Evolutionary conservation across 352 stramenopile species (phyloP).

Genomic region (Phytophthora foliorum): DNA sequence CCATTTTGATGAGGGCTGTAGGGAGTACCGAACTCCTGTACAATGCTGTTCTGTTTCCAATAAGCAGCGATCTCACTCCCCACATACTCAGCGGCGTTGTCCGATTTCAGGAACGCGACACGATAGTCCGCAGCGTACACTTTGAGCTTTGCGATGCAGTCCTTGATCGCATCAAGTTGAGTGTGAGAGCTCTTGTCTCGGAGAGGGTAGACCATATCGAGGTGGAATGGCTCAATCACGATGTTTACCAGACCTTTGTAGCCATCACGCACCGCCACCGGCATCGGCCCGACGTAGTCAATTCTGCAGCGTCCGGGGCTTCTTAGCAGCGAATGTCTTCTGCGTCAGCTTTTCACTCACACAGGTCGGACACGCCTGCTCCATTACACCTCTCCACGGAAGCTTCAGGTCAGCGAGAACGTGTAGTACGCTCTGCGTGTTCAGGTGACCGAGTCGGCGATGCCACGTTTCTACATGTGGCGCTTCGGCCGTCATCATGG

Average conservation of each 20-base stretch:
- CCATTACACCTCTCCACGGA: not conserved
- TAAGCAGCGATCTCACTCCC: conserved; percentile 1
- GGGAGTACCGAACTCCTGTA: conserved; percentile 3
- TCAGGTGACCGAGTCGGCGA: conserved; percentile 7
- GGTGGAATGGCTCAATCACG: too few relatives aligned
- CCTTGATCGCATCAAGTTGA: too few relatives aligned
- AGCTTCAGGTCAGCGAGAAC: not conserved
- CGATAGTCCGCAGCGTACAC: too few relatives aligned
- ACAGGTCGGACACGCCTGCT: conserved; percentile 19
- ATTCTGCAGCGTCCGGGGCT: conserved; percentile 5
- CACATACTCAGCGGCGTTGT: too few relatives aligned
- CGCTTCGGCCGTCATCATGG: not conserved
- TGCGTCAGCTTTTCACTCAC: conserved; percentile 11
- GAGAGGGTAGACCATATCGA: too few relatives aligned
- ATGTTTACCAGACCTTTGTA: too few relatives aligned
- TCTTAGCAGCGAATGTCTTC: conserved; percentile 1
- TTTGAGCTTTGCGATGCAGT: too few relatives aligned
- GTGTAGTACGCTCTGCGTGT: conserved; percentile 10
- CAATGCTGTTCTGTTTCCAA: conserved; percentile 9
- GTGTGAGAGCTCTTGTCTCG: too few relatives aligned
- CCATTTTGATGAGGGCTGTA: conserved; percentile 16
- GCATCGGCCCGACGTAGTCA: too few relatives aligned
- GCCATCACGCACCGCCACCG: too few relatives aligned
- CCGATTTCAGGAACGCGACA: too few relatives aligned
- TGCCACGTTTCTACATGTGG: conserved; percentile 8